A percentile compares a stretch with the other conserved stretches of the same genome.
These are phyloP conservation scores for Pholiota adiposa DNA, from an alignment of 1,284 basidiomycete genomes.

Conservation along the genomic window DNA sequence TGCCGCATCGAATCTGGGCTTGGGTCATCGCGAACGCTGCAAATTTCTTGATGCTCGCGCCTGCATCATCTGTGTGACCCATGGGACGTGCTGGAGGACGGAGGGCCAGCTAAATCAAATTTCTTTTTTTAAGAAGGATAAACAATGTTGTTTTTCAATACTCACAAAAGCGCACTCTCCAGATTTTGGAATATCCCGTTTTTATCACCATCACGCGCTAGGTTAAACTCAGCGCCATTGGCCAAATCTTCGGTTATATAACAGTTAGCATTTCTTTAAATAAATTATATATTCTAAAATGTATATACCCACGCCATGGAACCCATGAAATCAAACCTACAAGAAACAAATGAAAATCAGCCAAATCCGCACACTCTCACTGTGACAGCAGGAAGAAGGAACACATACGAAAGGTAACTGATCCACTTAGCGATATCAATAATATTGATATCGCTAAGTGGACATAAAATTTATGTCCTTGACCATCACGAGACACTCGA, in stretches of 20 bases:
- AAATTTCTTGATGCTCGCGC: conserved; percentile 3
- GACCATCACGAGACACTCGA: background rate
- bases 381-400: background rate
- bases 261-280: background rate
- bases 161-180: conserved; percentile 14
- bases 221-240: conserved; percentile 22
- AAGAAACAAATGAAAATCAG: background rate
- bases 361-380: too few relatives aligned
- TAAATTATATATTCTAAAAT: background rate
- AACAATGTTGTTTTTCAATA: too few relatives aligned
- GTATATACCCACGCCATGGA: conserved; percentile 55
- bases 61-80: conserved; percentile 6
- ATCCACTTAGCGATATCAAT: conserved; percentile 51
- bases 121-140: too few relatives aligned
- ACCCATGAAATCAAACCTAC: conserved; percentile 67
- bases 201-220: conserved; percentile 42
- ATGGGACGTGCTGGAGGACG: conserved; percentile 17
- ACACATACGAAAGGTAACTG: conserved; percentile 55
- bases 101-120: conserved; percentile 4
- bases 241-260: conserved; percentile 2
- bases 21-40: conserved; percentile 2
- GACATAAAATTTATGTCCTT: too few relatives aligned
- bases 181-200: conserved; percentile 14
- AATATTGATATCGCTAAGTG: too few relatives aligned
- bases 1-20: background rate